A percentile compares a stretch with the other conserved stretches of the same genome.
Conservation (phyloP, 345 rosid species). For the sweet orange (Citrus sinensis) region DNA sequence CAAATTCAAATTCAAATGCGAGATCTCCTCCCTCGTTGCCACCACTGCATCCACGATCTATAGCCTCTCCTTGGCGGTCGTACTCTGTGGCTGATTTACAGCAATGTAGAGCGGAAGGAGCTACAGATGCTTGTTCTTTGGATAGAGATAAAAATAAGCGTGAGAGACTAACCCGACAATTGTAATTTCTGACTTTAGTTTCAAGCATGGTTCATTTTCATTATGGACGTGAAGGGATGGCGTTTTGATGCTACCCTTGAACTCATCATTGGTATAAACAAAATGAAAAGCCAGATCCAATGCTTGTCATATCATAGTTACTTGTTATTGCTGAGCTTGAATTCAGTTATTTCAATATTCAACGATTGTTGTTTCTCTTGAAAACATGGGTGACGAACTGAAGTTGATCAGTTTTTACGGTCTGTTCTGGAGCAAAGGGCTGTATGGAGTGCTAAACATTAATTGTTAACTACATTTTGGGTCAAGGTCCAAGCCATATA, state of each 20-base stretch:
- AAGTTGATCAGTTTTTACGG: neutral
- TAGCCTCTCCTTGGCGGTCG: slow-evolving; percentile 49
- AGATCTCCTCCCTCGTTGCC: slow-evolving; percentile 62
- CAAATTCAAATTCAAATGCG: no score
- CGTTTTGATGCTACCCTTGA: neutral
- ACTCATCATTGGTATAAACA: neutral
- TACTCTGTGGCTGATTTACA: slow-evolving; percentile 60
- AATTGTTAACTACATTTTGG: no score
- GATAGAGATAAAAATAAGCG: slow-evolving; percentile 10
- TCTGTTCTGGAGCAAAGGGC: neutral
- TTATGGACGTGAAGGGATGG: neutral
- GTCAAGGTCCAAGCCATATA: no score
- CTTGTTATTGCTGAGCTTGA: neutral
- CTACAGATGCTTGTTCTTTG: neutral
- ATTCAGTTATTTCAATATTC: neutral
- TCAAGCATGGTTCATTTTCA: neutral
- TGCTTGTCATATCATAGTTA: neutral
- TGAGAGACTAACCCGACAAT: neutral
- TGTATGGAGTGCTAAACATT: no score
- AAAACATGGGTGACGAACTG: neutral
- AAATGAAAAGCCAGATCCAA: neutral
- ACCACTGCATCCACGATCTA: slow-evolving; percentile 42
- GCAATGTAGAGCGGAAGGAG: slow-evolving; percentile 28
- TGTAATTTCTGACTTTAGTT: neutral
- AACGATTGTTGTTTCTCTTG: neutral